Percentiles rank a stretch among this genome's conserved stretches.
Evolutionary conservation across 2,329 filamentous ascomycete species (phyloP).

Genomic region (Ceratocystis diversiconidia): DNA sequence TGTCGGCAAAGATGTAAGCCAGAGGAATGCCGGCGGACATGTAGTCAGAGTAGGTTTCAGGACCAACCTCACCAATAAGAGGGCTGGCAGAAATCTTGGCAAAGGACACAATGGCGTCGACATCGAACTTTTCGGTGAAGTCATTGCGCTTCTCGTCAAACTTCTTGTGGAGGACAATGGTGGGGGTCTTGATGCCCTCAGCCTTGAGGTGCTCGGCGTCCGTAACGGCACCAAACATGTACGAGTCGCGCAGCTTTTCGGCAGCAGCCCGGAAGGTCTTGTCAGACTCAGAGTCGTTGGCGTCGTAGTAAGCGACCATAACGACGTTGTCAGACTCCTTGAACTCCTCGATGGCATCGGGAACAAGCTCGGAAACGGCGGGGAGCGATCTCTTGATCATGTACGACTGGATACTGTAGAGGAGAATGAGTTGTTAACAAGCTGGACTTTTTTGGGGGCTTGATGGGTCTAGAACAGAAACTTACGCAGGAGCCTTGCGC

Average conservation of each 20-base stretch:
- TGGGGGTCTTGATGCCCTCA: slow-evolving; percentile 76
- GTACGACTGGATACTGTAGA: slow-evolving; percentile 53
- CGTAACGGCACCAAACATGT: slow-evolving; percentile 78
- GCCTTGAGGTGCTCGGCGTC: slow-evolving; percentile 75
- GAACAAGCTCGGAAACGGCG: slow-evolving; percentile 68
- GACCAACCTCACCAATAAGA: slow-evolving; percentile 87
- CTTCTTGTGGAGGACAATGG: slow-evolving; percentile 87
- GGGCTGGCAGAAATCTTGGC: slow-evolving; percentile 75
- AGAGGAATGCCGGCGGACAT: slow-evolving; percentile 86
- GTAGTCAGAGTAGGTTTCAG: slow-evolving; percentile 90
- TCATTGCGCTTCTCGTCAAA: slow-evolving; percentile 93
- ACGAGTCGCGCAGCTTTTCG: slow-evolving; percentile 70
- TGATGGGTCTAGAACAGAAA: slow-evolving; percentile 19
- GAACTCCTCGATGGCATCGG: slow-evolving; percentile 82
- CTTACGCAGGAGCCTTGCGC: slow-evolving; percentile 67
- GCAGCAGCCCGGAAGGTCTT: slow-evolving; percentile 65
- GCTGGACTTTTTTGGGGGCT: slow-evolving; percentile 6
- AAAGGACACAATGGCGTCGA: slow-evolving; percentile 67
- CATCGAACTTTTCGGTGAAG: slow-evolving; percentile 69
- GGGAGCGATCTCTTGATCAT: slow-evolving; percentile 98
- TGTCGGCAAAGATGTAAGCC: slow-evolving; percentile 95
- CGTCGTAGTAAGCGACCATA: slow-evolving; percentile 72
- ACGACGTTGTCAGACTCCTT: slow-evolving; percentile 97
- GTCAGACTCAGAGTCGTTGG: slow-evolving; percentile 71
- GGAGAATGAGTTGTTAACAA: slow-evolving; percentile 4